These are phyloP conservation scores for Sporothrix inflata DNA, from an alignment of 2,329 filamentous ascomycete species.

Conservation along the genomic window DNA sequence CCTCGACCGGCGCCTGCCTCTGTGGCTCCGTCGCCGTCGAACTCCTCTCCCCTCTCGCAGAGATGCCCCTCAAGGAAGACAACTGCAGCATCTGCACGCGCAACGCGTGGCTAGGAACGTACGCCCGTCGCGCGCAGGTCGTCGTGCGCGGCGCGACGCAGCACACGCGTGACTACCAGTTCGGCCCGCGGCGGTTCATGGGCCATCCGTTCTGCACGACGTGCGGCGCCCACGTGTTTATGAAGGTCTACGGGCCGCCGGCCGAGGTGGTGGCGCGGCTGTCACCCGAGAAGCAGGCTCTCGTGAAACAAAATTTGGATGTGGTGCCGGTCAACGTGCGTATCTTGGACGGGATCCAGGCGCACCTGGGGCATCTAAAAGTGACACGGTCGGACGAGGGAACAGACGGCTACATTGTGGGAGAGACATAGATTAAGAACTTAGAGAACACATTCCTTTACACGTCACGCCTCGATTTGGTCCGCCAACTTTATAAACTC, in stretches of 20 bases:
- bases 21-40: conserved; percentile 31
- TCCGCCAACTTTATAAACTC: conserved; percentile 41
- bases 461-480: not conserved
- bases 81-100: conserved; percentile 33
- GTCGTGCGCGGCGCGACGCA: conserved; percentile 21
- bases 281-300: conserved; percentile 22
- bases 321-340: conserved; percentile 31
- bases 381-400: conserved; percentile 28
- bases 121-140: conserved; percentile 26
- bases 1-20: conserved; percentile 28
- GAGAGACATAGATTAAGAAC: too few species aligned
- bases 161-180: conserved; percentile 29
- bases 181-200: conserved; percentile 30
- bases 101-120: conserved; percentile 32
- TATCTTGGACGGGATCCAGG: conserved; percentile 23
- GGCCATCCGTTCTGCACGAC: conserved; percentile 33
- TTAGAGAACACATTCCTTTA: not conserved
- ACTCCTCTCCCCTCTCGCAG: conserved; percentile 21
- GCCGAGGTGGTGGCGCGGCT: conserved; percentile 22
- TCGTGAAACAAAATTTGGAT: conserved; percentile 29
- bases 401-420: conserved; percentile 26
- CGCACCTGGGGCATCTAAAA: not conserved
- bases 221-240: conserved; percentile 32
- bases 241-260: conserved; percentile 32
- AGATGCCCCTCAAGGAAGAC: conserved; percentile 30